Evolutionary conservation across 2,329 filamentous ascomycete species (phyloP), one percentile per base, ranked within the genome.

Genomic region (Ophiocordyceps camponoti-floridani): DNA sequence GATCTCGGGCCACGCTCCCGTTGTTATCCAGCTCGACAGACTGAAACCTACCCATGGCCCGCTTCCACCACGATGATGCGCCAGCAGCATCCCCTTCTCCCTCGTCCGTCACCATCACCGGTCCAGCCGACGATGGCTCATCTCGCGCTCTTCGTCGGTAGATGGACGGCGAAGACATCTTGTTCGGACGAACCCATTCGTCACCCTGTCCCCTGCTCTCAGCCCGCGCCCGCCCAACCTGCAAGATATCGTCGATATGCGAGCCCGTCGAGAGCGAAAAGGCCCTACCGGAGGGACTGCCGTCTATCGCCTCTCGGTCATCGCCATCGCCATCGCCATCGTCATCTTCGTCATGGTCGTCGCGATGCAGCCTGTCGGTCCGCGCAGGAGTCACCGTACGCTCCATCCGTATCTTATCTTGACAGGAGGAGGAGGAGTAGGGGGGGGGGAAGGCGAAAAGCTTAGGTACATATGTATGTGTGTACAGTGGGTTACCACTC

Each of bases 1-100:
- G 84, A 60, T 91, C 84, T 54, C 84, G 69, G 11, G 84, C 84
- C 37, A 89, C 84, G 56, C 80, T 85, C 37, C 84, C 84, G 61
- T 86, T 89, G 56, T 91, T 91, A 60, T 91, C 84, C 48, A 91
- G 62, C 65, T 89, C 84, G 44, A 91, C 71, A 5, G 73, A 75
- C 53, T 66, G 68, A 44, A 79, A 69, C 46, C 66, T 61, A 8
- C 57, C 62, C 23, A 68, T 51, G 37, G 74, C 5, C 3, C 23
- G 58, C 30, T 56, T 56, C 52, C 64, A 64, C 69, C 72, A 77
- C 72, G 51, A 49, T 48, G 19, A 54, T 6, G 26, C 42, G 7
- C 23, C 42, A 5, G 30, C 11, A 18, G 7, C 23, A 23, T 23
- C 19, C 18, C 8, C 23, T 41, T 16, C 6, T 5, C 23, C 23